Percentiles rank a stretch among this genome's conserved stretches.
phyloP scores from a whole-genome alignment of 2,329 filamentous ascomycete species.

The Hypoxylon sp. region DNA sequence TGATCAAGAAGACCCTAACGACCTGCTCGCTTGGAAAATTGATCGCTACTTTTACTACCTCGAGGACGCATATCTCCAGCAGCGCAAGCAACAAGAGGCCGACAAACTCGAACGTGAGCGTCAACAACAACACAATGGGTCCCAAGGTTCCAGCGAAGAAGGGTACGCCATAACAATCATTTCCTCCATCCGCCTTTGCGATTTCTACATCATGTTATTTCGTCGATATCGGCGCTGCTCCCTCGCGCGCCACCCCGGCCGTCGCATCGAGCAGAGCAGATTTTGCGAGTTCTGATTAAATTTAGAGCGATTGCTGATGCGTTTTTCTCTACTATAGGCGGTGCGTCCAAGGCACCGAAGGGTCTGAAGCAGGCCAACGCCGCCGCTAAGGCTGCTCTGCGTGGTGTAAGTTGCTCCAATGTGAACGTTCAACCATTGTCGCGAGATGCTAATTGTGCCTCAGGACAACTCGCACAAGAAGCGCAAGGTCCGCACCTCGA shows the following conservation, averaged over 20 bases:
- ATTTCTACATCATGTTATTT: slow-evolving; percentile 25
- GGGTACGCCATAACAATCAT: slow-evolving; percentile 59
- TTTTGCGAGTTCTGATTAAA: slow-evolving; percentile 77
- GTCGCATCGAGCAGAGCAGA: slow-evolving; percentile 79
- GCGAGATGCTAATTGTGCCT: slow-evolving; percentile 42
- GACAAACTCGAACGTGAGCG: slow-evolving; percentile 43
- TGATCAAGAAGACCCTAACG: not conserved
- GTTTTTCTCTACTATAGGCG: slow-evolving; percentile 66
- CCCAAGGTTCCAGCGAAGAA: slow-evolving; percentile 63
- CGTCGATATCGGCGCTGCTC: slow-evolving; percentile 38
- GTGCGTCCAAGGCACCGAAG: slow-evolving; percentile 65
- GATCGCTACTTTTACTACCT: slow-evolving; percentile 17
- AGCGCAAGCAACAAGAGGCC: slow-evolving; percentile 42
- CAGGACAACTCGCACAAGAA: slow-evolving; percentile 80
- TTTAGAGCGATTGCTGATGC: slow-evolving; percentile 80
- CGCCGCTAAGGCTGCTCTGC: slow-evolving; percentile 95
- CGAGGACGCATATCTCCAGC: slow-evolving; percentile 19
- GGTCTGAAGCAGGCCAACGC: slow-evolving; percentile 88
- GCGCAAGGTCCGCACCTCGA: slow-evolving; percentile 91
- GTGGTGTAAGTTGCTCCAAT: slow-evolving; percentile 80
- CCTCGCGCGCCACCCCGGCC: slow-evolving; percentile 49
- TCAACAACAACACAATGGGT: slow-evolving; percentile 55
- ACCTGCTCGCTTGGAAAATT: slow-evolving; percentile 27
- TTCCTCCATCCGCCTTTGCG: slow-evolving; percentile 1
- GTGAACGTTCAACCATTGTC: not conserved